phyloP scores from a whole-genome alignment of 495 filamentous ascomycete genomes.

The Penicillium nucicola region DNA sequence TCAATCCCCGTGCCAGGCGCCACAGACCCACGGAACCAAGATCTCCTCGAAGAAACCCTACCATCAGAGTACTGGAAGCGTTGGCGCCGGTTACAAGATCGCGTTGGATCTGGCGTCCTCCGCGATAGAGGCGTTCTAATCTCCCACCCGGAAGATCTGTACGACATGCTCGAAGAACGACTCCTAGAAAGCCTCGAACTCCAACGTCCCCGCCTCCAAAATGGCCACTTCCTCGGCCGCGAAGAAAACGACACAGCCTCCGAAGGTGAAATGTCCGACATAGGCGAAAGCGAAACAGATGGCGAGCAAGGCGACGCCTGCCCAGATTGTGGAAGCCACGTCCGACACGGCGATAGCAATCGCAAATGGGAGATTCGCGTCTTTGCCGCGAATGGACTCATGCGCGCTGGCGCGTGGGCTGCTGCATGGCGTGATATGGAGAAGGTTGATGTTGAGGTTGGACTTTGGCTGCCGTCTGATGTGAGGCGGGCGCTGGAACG shows the following conservation, averaged over 20 bases:
- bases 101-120: slow-evolving; percentile 68
- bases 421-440: slow-evolving; percentile 98
- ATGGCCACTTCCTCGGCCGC: slow-evolving; percentile 63
- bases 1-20: slow-evolving; percentile 63
- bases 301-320: slow-evolving; percentile 50
- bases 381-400: slow-evolving; percentile 89
- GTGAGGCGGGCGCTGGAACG: slow-evolving; percentile 46
- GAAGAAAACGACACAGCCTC: slow-evolving; percentile 35
- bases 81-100: slow-evolving; percentile 73
- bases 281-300: slow-evolving; percentile 31
- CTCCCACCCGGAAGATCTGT: slow-evolving; percentile 85
- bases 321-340: slow-evolving; percentile 55
- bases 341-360: slow-evolving; percentile 40
- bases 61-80: slow-evolving; percentile 61
- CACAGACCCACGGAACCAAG: slow-evolving; percentile 38
- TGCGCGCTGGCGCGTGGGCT: slow-evolving; percentile 88
- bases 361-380: slow-evolving; percentile 82
- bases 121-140: slow-evolving; percentile 79
- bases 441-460: slow-evolving; percentile 88
- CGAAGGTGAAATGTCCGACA: slow-evolving; percentile 30
- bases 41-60: slow-evolving; percentile 54
- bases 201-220: slow-evolving; percentile 66
- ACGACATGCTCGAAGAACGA: slow-evolving; percentile 87
- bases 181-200: slow-evolving; percentile 86
- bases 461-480: slow-evolving; percentile 62